Conservation (phyloP, 2,329 filamentous ascomycete genomes). For the Cordyceps cateniannulata region DNA sequence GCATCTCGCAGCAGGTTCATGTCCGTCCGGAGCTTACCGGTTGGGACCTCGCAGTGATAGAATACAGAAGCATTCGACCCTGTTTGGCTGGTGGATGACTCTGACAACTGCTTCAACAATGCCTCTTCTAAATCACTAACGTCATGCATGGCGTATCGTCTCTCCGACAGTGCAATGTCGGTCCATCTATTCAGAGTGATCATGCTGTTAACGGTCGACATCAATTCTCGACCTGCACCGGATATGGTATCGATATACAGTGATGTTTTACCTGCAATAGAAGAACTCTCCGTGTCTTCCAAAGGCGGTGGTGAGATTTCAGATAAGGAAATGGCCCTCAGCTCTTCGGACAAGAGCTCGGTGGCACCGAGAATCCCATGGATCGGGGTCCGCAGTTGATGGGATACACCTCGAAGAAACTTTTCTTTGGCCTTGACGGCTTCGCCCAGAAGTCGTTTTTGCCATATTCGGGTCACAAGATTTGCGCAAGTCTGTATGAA, state of each 20-base stretch:
- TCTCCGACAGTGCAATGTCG: constrained; percentile 23
- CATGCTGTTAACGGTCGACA: constrained; percentile 32
- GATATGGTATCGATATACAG: constrained; percentile 17
- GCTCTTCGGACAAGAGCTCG: constrained; percentile 35
- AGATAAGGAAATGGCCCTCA: constrained; percentile 20
- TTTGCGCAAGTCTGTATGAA: constrained; percentile 35
- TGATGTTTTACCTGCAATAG: constrained; percentile 9
- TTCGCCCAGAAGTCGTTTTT: constrained; percentile 31
- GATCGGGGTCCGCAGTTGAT: constrained; percentile 41
- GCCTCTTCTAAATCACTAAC: not conserved
- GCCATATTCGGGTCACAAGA: constrained; percentile 31
- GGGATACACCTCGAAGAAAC: constrained; percentile 39
- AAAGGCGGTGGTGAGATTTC: not conserved
- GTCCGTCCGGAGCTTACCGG: not conserved
- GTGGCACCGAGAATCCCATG: constrained; percentile 36
- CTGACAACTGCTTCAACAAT: not conserved
- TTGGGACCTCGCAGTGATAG: not conserved
- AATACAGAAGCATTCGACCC: not conserved
- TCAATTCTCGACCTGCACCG: not conserved
- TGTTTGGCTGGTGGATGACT: not conserved
- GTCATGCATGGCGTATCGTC: constrained; percentile 22
- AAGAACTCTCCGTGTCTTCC: not conserved
- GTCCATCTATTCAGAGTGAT: constrained; percentile 35
- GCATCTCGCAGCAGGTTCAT: not conserved
- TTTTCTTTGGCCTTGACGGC: constrained; percentile 36